These are phyloP conservation scores for Helminthosporium solani DNA, from an alignment of 2,329 filamentous ascomycete species.

Conservation along the genomic window DNA sequence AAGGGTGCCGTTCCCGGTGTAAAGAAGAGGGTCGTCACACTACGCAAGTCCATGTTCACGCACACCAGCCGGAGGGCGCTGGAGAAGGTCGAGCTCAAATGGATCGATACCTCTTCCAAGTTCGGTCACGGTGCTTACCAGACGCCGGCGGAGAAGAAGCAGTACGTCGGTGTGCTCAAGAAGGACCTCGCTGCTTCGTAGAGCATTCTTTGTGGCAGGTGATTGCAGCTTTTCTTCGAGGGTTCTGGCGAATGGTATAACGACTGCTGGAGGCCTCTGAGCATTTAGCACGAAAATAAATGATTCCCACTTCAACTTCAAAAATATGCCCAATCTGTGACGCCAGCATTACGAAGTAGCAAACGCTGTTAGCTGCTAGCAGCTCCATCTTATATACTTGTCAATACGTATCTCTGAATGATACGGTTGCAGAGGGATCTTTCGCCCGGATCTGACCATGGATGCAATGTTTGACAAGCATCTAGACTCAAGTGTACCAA, in stretches of 20 bases:
- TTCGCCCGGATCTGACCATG: no score
- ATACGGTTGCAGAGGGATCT: no score
- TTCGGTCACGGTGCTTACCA: conserved; percentile 99
- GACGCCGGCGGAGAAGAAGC: conserved; percentile 96
- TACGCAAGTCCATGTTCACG: conserved; percentile 97
- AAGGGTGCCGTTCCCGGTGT: conserved; percentile 97
- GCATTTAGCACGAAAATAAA: conserved; percentile 38
- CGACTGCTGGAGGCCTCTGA: conserved; percentile 35
- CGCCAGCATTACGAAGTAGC: not conserved
- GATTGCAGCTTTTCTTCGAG: conserved; percentile 38
- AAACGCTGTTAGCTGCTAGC: no score
- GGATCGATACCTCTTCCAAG: conserved; percentile 99
- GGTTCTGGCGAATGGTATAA: conserved; percentile 40
- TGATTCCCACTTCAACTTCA: conserved; percentile 37
- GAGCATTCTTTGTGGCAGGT: conserved; percentile 30
- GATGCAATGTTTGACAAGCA: no score
- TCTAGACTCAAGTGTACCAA: no score
- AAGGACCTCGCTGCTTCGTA: conserved; percentile 75
- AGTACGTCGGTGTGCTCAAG: conserved; percentile 98
- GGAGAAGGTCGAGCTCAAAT: conserved; percentile 99
- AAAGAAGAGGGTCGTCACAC: conserved; percentile 99
- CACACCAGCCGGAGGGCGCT: conserved; percentile 94
- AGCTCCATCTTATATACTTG: no score
- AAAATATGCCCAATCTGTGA: not conserved
- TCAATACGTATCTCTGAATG: not conserved